Evolutionary conservation across 78 protist genomes (phyloP).

Genomic region (Cavenderia fasciculata): DNA sequence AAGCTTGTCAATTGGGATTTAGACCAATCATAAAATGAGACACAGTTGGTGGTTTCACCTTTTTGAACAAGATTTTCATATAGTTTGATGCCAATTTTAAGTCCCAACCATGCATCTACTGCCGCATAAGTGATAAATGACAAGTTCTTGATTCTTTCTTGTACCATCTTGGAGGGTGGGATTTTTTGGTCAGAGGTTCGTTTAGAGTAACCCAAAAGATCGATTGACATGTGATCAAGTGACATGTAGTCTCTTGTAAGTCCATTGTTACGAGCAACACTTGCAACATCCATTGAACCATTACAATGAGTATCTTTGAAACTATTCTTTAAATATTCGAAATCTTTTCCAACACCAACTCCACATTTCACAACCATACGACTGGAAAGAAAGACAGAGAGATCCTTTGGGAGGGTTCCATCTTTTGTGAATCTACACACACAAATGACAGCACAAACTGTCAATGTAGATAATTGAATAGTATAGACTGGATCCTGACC

Average conservation of each 20-base stretch:
- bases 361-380: slow-evolving; percentile 14
- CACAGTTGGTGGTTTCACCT: neutral
- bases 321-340: neutral
- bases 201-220: slow-evolving; percentile 2
- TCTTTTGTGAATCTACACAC: slow-evolving; percentile 19
- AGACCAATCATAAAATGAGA: slow-evolving; percentile 50
- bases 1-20: neutral
- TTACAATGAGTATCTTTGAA: neutral
- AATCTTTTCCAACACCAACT: slow-evolving; percentile 39
- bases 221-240: slow-evolving; percentile 18
- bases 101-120: slow-evolving; percentile 58
- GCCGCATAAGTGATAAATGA: slow-evolving; percentile 32
- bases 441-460: slow-evolving; percentile 23
- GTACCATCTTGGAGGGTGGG: neutral
- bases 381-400: neutral
- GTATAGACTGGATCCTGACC: slow-evolving; percentile 22
- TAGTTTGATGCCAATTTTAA: slow-evolving; percentile 15
- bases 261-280: slow-evolving; percentile 17
- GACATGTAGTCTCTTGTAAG: slow-evolving; percentile 23
- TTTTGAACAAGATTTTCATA: slow-evolving; percentile 26
- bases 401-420: slow-evolving; percentile 1
- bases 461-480: slow-evolving; percentile 30
- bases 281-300: slow-evolving; percentile 36
- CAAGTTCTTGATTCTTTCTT: neutral
- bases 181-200: neutral